These are phyloP conservation scores for Odontarrhena argentea DNA, from an alignment of 345 rosid genomes.

Conservation along the genomic window DNA sequence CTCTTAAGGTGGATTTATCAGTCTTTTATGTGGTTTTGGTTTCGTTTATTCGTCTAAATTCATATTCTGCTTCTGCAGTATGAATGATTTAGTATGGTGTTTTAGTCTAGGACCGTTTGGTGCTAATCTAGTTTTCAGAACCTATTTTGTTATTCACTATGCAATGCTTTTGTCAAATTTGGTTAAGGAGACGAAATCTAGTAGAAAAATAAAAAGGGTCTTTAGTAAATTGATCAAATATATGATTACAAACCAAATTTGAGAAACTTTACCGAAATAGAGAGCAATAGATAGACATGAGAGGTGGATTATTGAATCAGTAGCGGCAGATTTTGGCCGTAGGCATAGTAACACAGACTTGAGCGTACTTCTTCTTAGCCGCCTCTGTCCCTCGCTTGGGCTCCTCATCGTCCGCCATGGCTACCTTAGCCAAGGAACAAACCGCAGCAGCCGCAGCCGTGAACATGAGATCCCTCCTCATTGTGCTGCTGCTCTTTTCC, in stretches of 20 bases:
- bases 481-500: conserved; percentile 40
- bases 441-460: conserved; percentile 57
- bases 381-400: conserved; percentile 60
- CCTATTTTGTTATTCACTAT: too few species aligned
- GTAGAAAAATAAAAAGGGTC: not conserved
- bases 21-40: too few species aligned
- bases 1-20: too few species aligned
- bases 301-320: conserved; percentile 37
- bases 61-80: too few species aligned
- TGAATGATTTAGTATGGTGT: too few species aligned
- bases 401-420: conserved; percentile 62
- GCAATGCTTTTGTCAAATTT: too few species aligned
- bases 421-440: conserved; percentile 51
- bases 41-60: too few species aligned
- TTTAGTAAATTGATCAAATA: conserved; percentile 24
- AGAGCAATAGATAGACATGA: conserved; percentile 29
- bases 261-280: conserved; percentile 34
- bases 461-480: conserved; percentile 69
- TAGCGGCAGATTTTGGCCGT: conserved; percentile 67
- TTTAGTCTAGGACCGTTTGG: too few species aligned
- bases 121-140: too few species aligned
- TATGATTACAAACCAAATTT: conserved; percentile 36
- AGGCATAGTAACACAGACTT: conserved; percentile 72
- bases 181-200: not conserved
- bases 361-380: conserved; percentile 72